Evolutionary conservation across 768 basidiomycete genomes (phyloP), one percentile per base, ranked within the genome.

Genomic region (Stropharia rugosoannulata): DNA sequence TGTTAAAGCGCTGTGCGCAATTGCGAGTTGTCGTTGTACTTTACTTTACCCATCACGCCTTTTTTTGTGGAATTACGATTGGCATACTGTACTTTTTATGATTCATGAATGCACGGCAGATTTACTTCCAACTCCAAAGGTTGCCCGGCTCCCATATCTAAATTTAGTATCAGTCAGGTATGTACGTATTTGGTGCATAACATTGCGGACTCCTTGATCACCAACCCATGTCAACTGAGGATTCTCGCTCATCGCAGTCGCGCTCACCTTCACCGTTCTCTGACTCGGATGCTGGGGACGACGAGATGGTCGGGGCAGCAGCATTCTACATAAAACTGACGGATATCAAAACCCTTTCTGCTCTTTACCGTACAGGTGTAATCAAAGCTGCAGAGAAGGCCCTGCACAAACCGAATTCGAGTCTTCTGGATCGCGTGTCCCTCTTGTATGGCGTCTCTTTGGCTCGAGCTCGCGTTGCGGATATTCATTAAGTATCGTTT

Each of bases 391-490:
- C 69, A 10, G 56, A 71, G n/a, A 67, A 69, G 29, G 57, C 51
- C 15, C 72, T 63, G 29, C 77, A 78, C 69, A 68, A 74, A 46
- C 62, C 75, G 19, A 66, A 75, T 40, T 62, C 65, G 27, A 55
- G 61, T 13, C 67, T 78, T 36, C 71, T 90, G 59, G 79, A 83
- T 53, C 78, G 80, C 44, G 75, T 91, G 18, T 88, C 86, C n/a
- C 74, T 91, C 43, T 80, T 77, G 89, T 91, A 65, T 75, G 87
- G 59, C 13, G 35, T 29, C 22, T 50, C 25, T 39, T 43, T 43
- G 48, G 36, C 48, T 43, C 42, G 48, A 56, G 42, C 42, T 51
- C 37, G 47, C 15, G 22, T 35, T 25, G 25, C 44, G n/a, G 16
- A 41, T 9, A 22, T 15, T 15, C 22, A 13, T 41, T 18, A 56